Conservation (phyloP, 331 rosid species). For the Rhamnella rubrinervis region DNA sequence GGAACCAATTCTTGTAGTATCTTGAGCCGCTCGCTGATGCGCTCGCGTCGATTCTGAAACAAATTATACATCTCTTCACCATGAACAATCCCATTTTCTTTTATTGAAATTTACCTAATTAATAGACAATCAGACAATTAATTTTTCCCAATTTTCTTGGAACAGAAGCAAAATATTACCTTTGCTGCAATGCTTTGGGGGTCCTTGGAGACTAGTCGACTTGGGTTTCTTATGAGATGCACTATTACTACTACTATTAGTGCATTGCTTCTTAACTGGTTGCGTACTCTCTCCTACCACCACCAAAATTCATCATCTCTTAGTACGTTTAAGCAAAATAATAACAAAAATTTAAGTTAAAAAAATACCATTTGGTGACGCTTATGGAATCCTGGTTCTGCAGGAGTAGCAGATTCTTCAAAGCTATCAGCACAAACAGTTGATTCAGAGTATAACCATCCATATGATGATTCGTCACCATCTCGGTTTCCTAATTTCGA, state of each 20-base stretch:
- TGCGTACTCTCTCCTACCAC: constrained; percentile 51
- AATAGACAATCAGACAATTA: constrained; percentile 25
- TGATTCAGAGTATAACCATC: constrained; percentile 61
- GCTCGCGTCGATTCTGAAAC: constrained; percentile 85
- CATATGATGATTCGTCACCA: constrained; percentile 41
- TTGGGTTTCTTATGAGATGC: constrained; percentile 45
- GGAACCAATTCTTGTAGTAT: constrained; percentile 78
- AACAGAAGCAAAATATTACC: constrained; percentile 48
- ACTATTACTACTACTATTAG: constrained; percentile 3
- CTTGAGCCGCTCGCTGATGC: constrained; percentile 90
- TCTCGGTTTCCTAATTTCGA: constrained; percentile 27
- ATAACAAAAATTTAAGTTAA: neutral
- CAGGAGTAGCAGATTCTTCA: constrained; percentile 37
- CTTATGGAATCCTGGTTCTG: constrained; percentile 34
- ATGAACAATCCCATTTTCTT: constrained; percentile 4
- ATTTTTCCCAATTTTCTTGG: constrained; percentile 8
- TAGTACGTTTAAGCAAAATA: neutral
- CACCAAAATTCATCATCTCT: neutral
- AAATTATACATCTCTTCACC: constrained; percentile 28
- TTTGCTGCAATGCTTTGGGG: constrained; percentile 92
- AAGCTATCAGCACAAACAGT: constrained; percentile 35
- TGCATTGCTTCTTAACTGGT: constrained; percentile 60
- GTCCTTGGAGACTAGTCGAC: constrained; percentile 58
- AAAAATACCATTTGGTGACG: constrained; percentile 51
- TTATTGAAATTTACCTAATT: neutral